Evolutionary conservation across 441 rosid genomes (phyloP), one percentile per base, ranked within the genome.

Genomic region (Croton laevigatus): DNA sequence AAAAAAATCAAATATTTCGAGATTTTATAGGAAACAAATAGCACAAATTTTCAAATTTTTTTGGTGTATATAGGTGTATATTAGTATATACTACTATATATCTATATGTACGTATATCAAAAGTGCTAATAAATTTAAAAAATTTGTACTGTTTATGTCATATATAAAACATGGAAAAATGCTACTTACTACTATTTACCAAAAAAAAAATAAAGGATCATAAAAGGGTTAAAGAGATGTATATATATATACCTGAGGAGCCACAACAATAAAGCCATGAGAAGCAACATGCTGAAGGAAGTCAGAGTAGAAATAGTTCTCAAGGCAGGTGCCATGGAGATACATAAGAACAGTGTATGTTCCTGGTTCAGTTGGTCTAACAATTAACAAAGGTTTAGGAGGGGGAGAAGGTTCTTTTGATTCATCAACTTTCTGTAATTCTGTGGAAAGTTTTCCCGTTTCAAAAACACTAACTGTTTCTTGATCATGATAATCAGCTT

Each of bases 211-310:
- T n/a, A n/a, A n/a, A n/a, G n/a, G n/a, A n/a, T n/a, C n/a, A n/a
- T n/a, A n/a, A n/a, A n/a, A n/a, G n/a, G n/a, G n/a, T n/a, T n/a
- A n/a, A n/a, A n/a, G n/a, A n/a, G n/a, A n/a, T n/a, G n/a, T n/a
- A 27, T 27, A 27, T 27, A 38, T 1, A 49, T 22, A 12, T 65
- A 87, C 93, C 88, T 82, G 91, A 48, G 93, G 96, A 23, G 93
- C 87, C 3, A 86, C 87, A 20, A 88, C 66, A 36, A 88, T 83
- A 74, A 66, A 86, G 17, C 91, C 93, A 51, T 90, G 86, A 37
- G 91, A 90, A 65, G 89, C 78, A 1, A 84, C 55, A 65, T 78
- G 84, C 3, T 40, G 32, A 7, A 86, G 70, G 74, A 88, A 73
- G 22, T 76, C 74, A 54, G 83, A 61, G 80, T 88, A 88, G 82